Evolutionary conservation across 2,329 filamentous ascomycete species (phyloP).

Genomic region (Alternaria brassicicola): DNA sequence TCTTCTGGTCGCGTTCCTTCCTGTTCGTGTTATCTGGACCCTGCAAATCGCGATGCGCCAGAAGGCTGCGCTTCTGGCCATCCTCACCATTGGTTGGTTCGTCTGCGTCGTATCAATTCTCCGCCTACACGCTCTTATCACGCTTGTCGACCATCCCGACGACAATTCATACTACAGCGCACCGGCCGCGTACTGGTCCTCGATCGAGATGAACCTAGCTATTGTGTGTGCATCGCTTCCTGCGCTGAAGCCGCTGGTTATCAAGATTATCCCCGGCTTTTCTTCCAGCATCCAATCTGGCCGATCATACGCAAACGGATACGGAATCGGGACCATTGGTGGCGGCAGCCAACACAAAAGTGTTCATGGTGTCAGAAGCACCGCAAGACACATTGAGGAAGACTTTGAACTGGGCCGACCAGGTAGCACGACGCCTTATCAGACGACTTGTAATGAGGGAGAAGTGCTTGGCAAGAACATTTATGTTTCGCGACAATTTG

Average conservation of each 20-base stretch:
- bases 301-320: slow-evolving; percentile 12
- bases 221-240: slow-evolving; percentile 44
- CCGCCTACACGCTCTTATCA: slow-evolving; percentile 30
- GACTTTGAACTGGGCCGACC: slow-evolving; percentile 21
- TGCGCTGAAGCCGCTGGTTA: slow-evolving; percentile 37
- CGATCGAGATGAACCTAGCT: slow-evolving; percentile 40
- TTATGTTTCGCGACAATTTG: slow-evolving; percentile 5
- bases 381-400: slow-evolving; percentile 10
- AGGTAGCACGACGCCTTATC: slow-evolving; percentile 10
- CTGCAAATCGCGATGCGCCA: slow-evolving; percentile 31
- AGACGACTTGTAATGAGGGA: slow-evolving; percentile 11
- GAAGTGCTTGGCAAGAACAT: slow-evolving; percentile 12
- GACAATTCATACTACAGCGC: slow-evolving; percentile 34
- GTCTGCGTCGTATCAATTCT: slow-evolving; percentile 42
- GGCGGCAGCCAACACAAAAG: neutral
- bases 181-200: slow-evolving; percentile 35
- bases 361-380: neutral
- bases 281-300: slow-evolving; percentile 15
- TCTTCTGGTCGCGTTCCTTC: slow-evolving; percentile 32
- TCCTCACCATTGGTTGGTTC: slow-evolving; percentile 42
- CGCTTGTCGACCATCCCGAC: slow-evolving; percentile 17
- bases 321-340: neutral
- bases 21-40: slow-evolving; percentile 31
- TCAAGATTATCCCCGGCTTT: slow-evolving; percentile 31
- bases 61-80: slow-evolving; percentile 27